Evolutionary conservation across 176 grass and related monocot species (phyloP).

Genomic region (Themeda triandra): DNA sequence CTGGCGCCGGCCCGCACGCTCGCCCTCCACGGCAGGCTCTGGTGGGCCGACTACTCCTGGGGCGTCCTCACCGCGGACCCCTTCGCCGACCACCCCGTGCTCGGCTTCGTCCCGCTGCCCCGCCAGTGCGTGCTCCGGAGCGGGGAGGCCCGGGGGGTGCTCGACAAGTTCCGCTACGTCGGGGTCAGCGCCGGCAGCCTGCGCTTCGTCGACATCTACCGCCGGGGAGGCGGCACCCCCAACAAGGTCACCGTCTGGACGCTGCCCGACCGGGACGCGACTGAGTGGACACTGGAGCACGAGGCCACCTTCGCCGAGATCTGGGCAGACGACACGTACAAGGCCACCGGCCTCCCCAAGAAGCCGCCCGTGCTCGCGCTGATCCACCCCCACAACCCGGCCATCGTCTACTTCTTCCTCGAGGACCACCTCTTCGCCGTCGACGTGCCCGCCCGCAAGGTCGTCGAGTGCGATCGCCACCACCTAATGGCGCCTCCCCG

Average conservation of each 20-base stretch:
- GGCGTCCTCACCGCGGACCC: background rate
- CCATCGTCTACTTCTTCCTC: conserved; percentile 15
- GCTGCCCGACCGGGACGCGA: background rate
- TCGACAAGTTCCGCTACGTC: background rate
- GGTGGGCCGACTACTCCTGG: background rate
- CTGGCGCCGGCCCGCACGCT: background rate
- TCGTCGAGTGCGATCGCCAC: background rate
- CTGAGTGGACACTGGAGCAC: background rate
- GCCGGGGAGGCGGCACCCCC: background rate
- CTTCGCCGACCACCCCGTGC: background rate
- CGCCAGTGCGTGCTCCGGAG: background rate
- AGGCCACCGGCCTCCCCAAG: background rate
- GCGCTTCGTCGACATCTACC: background rate
- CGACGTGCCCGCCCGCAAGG: background rate
- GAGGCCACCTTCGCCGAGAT: background rate
- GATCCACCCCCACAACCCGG: background rate
- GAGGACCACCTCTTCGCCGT: background rate
- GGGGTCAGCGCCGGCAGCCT: background rate
- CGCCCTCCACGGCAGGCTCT: background rate
- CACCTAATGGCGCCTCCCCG: background rate
- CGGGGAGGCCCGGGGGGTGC: background rate
- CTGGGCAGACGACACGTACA: background rate
- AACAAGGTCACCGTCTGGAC: background rate
- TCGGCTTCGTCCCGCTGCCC: background rate
- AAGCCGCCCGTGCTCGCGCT: background rate